Evolutionary conservation across 257 asterid genomes (phyloP).

Genomic region (Solanum sitiens): DNA sequence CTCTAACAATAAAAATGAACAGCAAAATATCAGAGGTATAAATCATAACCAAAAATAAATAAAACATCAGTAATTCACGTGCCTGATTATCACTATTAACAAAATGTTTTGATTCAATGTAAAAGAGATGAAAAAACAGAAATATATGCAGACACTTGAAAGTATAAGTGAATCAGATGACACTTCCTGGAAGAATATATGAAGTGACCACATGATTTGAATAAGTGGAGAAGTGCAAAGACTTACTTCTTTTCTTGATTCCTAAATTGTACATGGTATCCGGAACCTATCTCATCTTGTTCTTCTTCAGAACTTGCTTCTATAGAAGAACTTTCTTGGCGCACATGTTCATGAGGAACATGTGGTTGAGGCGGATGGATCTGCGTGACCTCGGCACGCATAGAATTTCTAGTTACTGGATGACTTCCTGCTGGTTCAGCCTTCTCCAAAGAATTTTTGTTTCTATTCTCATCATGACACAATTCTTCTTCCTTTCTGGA

Average conservation of each 20-base stretch:
- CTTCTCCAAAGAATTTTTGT: constrained; percentile 10
- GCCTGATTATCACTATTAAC: not conserved
- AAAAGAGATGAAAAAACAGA: not conserved
- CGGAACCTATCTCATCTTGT: constrained; percentile 26
- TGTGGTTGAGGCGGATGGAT: constrained; percentile 9
- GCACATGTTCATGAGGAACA: constrained; percentile 2
- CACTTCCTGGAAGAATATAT: not conserved
- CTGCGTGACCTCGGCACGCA: constrained; percentile 8
- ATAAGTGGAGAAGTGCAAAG: not conserved
- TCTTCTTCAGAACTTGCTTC: constrained; percentile 48
- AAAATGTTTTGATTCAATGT: not conserved
- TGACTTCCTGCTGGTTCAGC: not conserved
- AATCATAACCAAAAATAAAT: not conserved
- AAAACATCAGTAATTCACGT: not conserved
- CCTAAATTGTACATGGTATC: constrained; percentile 20
- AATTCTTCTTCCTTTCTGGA: constrained; percentile 8
- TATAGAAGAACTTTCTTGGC: constrained; percentile 10
- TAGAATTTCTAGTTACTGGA: not conserved
- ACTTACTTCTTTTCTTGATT: constrained; percentile 30
- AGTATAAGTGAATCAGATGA: not conserved
- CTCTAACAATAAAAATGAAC: not conserved
- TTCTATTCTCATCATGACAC: constrained; percentile 11
- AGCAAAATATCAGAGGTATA: not conserved
- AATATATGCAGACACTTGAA: not conserved
- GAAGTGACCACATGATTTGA: not conserved